These are phyloP conservation scores for Solanum appendiculatum DNA, from an alignment of 257 asterid species.

Conservation along the genomic window DNA sequence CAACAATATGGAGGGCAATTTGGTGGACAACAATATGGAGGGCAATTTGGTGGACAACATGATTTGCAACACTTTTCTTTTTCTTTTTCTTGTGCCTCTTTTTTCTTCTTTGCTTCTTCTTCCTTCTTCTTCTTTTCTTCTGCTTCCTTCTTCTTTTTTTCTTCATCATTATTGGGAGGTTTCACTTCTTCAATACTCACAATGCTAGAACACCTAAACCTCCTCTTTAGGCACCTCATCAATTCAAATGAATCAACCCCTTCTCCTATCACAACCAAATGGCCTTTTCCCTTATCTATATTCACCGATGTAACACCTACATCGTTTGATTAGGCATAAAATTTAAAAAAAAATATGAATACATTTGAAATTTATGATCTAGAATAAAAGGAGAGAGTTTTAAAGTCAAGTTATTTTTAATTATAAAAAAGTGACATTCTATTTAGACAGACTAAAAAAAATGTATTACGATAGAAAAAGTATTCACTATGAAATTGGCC, in stretches of 20 bases:
- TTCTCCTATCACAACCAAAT: constrained; percentile 29
- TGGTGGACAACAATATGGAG: neutral
- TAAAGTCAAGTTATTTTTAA: neutral
- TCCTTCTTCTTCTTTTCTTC: neutral
- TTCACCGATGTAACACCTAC: constrained; percentile 25
- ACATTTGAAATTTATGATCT: neutral
- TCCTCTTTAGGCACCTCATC: constrained; percentile 19
- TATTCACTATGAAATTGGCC: neutral
- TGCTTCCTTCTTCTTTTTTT: neutral
- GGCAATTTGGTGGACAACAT: neutral
- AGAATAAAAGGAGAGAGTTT: no score
- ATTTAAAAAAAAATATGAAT: neutral
- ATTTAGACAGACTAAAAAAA: no score
- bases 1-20: neutral
- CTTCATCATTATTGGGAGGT: neutral
- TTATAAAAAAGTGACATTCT: no score
- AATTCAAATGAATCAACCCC: constrained; percentile 22
- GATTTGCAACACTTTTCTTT: neutral
- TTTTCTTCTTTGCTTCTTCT: neutral
- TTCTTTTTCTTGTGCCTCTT: neutral
- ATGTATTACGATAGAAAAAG: no score
- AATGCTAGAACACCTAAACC: constrained; percentile 16
- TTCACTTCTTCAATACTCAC: constrained; percentile 2
- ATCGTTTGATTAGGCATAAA: neutral
- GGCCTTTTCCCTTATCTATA: neutral